Evolutionary conservation across 2,329 filamentous ascomycete species (phyloP).

Genomic region (Aspergillus arachidicola): DNA sequence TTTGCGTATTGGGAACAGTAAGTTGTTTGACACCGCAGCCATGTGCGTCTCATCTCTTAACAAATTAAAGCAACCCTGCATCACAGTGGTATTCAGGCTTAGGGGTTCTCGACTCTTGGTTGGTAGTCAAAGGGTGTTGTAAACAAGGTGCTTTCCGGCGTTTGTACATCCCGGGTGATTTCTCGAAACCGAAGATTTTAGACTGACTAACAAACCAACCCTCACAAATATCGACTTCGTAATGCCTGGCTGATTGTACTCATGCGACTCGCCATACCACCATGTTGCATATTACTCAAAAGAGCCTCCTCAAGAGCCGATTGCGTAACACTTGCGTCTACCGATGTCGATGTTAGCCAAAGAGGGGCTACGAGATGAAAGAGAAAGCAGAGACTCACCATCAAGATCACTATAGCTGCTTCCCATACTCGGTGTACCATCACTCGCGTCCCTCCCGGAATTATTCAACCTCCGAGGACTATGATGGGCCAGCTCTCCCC

Average conservation of each 20-base stretch:
- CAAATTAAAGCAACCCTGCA: neutral
- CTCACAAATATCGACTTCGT: conserved; percentile 52
- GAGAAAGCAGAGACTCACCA: conserved; percentile 41
- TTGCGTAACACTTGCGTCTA: conserved; percentile 65
- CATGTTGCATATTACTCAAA: conserved; percentile 63
- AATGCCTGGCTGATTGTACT: conserved; percentile 57
- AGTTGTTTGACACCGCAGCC: neutral
- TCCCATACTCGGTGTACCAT: conserved; percentile 64
- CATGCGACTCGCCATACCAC: conserved; percentile 52
- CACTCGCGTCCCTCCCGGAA: conserved; percentile 50
- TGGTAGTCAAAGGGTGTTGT: neutral
- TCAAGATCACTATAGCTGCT: conserved; percentile 69
- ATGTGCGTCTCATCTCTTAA: neutral
- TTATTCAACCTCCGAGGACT: conserved; percentile 47
- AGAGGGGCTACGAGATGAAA: neutral
- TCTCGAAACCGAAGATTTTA: neutral
- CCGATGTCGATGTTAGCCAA: conserved; percentile 9
- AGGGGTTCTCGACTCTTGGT: neutral
- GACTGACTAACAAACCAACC: neutral
- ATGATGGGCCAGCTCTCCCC: conserved; percentile 51
- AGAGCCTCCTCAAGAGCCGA: conserved; percentile 66
- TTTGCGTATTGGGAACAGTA: neutral
- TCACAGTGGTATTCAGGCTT: neutral
- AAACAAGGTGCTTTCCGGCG: neutral
- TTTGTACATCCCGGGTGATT: neutral